phyloP scores from a whole-genome alignment of 306 rosid species.

The Malus asiatica region DNA sequence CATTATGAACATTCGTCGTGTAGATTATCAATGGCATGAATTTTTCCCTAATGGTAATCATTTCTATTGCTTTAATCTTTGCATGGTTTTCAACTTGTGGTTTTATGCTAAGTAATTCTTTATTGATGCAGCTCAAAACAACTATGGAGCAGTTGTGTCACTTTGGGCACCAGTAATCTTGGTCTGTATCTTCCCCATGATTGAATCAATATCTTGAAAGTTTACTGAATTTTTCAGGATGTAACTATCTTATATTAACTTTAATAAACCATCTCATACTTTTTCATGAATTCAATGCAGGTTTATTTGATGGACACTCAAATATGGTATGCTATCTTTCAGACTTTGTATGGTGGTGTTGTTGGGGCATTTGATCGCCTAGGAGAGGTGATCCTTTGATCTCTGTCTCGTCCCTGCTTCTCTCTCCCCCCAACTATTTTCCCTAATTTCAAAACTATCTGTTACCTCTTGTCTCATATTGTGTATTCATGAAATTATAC shows the following conservation, averaged over 20 bases:
- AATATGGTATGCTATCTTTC: conserved; percentile 85
- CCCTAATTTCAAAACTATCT: neutral
- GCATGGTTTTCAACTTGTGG: neutral
- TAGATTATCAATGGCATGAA: conserved; percentile 82
- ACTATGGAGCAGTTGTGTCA: conserved; percentile 68
- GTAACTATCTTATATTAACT: neutral
- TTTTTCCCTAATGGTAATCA: conserved; percentile 70
- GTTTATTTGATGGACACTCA: conserved; percentile 97
- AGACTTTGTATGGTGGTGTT: conserved; percentile 82
- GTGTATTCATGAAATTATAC: neutral
- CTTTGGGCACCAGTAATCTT: conserved; percentile 79
- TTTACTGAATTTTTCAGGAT: conserved; percentile 12
- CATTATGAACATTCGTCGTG: conserved; percentile 63
- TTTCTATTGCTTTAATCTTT: conserved; percentile 18
- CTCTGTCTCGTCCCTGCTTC: conserved; percentile 1
- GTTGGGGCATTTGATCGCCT: conserved; percentile 93
- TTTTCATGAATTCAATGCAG: conserved; percentile 38
- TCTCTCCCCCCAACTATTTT: neutral
- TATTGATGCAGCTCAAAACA: conserved; percentile 53
- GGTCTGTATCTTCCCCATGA: conserved; percentile 37
- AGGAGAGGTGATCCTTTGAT: conserved; percentile 64
- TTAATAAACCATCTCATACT: conserved; percentile 18
- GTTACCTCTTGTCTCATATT: neutral
- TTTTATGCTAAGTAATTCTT: conserved; percentile 25
- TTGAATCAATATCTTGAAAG: conserved; percentile 17